Evolutionary conservation across 345 rosid species (phyloP).

Genomic region (Dipteronia dyeriana): DNA sequence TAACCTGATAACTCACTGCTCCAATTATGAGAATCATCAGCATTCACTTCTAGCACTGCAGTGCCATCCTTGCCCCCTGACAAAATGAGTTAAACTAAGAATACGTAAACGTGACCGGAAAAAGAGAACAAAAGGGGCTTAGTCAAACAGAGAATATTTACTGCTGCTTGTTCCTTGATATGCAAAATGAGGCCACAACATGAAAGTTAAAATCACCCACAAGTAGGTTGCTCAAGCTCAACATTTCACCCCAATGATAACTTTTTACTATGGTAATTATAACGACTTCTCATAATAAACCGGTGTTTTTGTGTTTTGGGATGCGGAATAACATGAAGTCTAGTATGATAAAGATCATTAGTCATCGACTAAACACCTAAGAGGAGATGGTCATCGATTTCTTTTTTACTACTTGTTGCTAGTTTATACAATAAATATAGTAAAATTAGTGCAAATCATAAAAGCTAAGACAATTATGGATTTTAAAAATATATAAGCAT

Average conservation of each 20-base stretch:
- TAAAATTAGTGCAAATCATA: not conserved
- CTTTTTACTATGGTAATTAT: not conserved
- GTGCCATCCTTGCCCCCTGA: conserved; percentile 32
- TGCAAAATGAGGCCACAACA: not conserved
- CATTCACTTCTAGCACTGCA: conserved; percentile 31
- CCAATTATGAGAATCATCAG: conserved; percentile 38
- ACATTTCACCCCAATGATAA: not conserved
- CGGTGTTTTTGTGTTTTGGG: not conserved
- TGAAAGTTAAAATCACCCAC: not conserved
- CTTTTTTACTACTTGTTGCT: not conserved
- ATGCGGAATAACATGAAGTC: not conserved
- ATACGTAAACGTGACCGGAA: not conserved
- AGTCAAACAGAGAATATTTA: not conserved
- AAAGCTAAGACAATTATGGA: not conserved
- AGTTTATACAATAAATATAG: not conserved
- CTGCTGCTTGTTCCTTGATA: not conserved
- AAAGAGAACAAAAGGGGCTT: not conserved
- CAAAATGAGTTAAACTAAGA: conserved; percentile 8
- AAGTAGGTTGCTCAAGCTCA: not conserved
- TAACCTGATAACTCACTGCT: conserved; percentile 36
- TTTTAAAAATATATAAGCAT: not conserved
- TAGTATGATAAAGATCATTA: not conserved
- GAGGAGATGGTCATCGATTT: not conserved
- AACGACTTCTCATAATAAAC: not conserved
- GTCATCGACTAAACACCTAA: not conserved